Conservation (phyloP, 169 alveolate species). For the Plasmodium gonderi region DNA sequence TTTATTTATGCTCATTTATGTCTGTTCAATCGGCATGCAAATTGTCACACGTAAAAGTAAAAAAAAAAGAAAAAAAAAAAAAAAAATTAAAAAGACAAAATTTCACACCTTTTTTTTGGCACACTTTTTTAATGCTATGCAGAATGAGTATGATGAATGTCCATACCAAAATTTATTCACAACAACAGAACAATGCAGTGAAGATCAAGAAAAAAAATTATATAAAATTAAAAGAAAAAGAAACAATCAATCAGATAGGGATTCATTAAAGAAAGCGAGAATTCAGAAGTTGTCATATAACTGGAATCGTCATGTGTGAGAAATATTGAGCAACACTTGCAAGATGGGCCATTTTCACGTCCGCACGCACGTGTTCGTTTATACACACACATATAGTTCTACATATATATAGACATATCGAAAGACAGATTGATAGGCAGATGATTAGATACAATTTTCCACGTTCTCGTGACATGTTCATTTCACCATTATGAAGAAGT, state of each 20-base stretch:
- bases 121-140: background rate
- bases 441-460: background rate
- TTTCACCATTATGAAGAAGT: background rate
- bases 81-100: no score
- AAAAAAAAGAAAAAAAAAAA: no score
- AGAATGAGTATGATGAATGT: background rate
- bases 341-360: no score
- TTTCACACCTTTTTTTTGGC: no score
- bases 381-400: no score
- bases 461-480: background rate
- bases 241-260: background rate
- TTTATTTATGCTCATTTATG: no score
- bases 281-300: background rate
- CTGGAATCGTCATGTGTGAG: background rate
- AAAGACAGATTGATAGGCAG: no score
- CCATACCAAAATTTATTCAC: background rate
- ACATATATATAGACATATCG: background rate
- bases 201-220: slow-evolving; percentile 1
- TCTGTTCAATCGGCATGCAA: background rate
- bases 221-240: slow-evolving; percentile 39
- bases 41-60: background rate
- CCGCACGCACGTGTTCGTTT: no score
- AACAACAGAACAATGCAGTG: background rate
- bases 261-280: background rate
- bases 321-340: no score